Evolutionary conservation across 495 filamentous ascomycete genomes (phyloP).

Genomic region (Penicillium paradoxum): DNA sequence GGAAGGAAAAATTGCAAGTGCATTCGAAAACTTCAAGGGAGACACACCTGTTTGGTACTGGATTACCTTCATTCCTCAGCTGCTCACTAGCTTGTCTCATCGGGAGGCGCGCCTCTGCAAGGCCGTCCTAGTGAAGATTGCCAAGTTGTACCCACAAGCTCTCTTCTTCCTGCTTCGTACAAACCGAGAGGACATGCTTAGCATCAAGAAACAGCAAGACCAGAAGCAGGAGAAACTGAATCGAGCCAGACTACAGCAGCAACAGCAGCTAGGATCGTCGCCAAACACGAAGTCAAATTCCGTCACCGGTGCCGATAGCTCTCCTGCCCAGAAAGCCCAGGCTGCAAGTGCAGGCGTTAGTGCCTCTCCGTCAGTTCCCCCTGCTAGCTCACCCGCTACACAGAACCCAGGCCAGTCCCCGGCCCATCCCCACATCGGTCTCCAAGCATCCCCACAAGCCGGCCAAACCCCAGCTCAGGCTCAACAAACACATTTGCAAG

Average conservation of each 20-base stretch:
- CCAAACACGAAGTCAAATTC: slow-evolving; percentile 49
- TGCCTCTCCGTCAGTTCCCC: slow-evolving; percentile 27
- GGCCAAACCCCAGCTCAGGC: slow-evolving; percentile 20
- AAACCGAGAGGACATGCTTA: slow-evolving; percentile 87
- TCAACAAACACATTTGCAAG: slow-evolving; percentile 35
- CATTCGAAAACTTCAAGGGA: slow-evolving; percentile 91
- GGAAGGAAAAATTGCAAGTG: slow-evolving; percentile 68
- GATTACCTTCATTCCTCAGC: slow-evolving; percentile 98
- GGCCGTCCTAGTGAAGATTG: slow-evolving; percentile 81
- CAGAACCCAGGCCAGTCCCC: slow-evolving; percentile 30
- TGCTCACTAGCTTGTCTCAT: slow-evolving; percentile 81
- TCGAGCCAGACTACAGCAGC: slow-evolving; percentile 33
- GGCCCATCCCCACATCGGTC: slow-evolving; percentile 20
- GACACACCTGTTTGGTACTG: slow-evolving; percentile 98
- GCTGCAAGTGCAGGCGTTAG: slow-evolving; percentile 18
- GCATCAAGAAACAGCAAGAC: slow-evolving; percentile 85
- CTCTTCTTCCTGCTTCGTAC: slow-evolving; percentile 93
- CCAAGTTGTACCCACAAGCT: slow-evolving; percentile 89
- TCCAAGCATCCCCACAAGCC: slow-evolving; percentile 29
- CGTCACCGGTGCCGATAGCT: slow-evolving; percentile 39
- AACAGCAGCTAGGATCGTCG: slow-evolving; percentile 36
- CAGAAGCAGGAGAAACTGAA: slow-evolving; percentile 64
- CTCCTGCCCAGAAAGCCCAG: slow-evolving; percentile 42
- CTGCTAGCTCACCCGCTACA: slow-evolving; percentile 29
- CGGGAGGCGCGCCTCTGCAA: slow-evolving; percentile 85